These are phyloP conservation scores for Pythium apleroticum DNA, from an alignment of 352 stramenopile genomes.

Conservation along the genomic window DNA sequence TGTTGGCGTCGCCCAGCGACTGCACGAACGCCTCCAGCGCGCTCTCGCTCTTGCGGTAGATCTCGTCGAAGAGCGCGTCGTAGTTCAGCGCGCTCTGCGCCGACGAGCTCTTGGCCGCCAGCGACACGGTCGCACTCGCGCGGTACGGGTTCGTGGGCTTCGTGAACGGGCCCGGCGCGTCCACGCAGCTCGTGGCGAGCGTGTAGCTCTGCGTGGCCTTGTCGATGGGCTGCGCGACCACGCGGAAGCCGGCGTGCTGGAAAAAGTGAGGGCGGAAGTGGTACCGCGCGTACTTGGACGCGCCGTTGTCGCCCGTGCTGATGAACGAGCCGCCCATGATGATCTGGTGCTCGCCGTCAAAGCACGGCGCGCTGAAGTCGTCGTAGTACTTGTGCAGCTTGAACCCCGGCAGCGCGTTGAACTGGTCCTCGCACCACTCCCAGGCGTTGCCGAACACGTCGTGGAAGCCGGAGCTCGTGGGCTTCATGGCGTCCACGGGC, in stretches of 20 bases:
- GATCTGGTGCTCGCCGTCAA: constrained; percentile 95
- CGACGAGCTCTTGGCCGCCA: constrained; percentile 14
- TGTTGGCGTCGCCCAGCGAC: constrained; percentile 27
- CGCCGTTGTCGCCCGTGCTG: constrained; percentile 92
- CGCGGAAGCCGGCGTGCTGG: constrained; percentile 95
- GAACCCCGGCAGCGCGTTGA: constrained; percentile 93
- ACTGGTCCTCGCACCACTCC: constrained; percentile 97
- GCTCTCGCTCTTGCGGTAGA: constrained; percentile 59
- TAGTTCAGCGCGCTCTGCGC: neutral
- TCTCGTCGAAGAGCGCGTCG: constrained; percentile 47
- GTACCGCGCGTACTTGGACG: constrained; percentile 94
- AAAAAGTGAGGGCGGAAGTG: constrained; percentile 98
- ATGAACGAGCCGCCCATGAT: constrained; percentile 97
- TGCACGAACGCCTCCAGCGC: constrained; percentile 60
- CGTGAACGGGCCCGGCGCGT: constrained; percentile 65
- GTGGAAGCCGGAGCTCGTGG: constrained; percentile 82
- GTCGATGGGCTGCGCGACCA: constrained; percentile 88
- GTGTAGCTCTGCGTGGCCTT: constrained; percentile 46
- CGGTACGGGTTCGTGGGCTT: constrained; percentile 58
- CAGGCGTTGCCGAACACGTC: constrained; percentile 96
- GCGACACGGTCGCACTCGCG: constrained; percentile 43
- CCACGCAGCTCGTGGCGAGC: constrained; percentile 68
- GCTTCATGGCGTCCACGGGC: constrained; percentile 82
- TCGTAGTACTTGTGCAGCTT: constrained; percentile 93
- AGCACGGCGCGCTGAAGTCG: constrained; percentile 97